These are phyloP conservation scores for Penicillium canescens DNA, from an alignment of 495 filamentous ascomycete genomes.

Conservation along the genomic window DNA sequence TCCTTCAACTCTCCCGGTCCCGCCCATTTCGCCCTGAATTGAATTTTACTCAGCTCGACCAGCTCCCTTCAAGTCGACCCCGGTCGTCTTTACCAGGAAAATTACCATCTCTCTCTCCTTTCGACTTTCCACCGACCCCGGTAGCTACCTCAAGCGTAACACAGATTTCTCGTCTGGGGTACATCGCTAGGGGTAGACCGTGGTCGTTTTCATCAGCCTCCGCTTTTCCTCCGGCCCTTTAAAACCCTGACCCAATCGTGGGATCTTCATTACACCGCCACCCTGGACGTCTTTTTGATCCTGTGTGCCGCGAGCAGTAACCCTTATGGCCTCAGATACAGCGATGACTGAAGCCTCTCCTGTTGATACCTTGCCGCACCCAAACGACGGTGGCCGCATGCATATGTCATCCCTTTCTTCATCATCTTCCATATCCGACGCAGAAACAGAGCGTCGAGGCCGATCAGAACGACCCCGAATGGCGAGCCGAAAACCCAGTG, in stretches of 20 bases:
- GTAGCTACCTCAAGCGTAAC: constrained; percentile 49
- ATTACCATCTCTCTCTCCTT: constrained; percentile 12
- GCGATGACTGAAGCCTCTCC: constrained; percentile 44
- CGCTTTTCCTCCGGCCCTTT: constrained; percentile 4
- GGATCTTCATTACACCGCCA: constrained; percentile 17
- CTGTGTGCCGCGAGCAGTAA: constrained; percentile 23
- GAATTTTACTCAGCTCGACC: constrained; percentile 7
- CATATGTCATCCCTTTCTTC: constrained; percentile 46
- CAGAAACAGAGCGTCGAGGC: constrained; percentile 44
- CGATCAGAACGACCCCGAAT: constrained; percentile 52
- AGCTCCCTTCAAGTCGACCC: constrained; percentile 3
- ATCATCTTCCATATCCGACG: constrained; percentile 50
- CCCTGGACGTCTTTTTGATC: constrained; percentile 24
- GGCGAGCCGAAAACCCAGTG: constrained; percentile 70
- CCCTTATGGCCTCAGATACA: constrained; percentile 41
- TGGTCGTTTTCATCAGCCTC: constrained; percentile 26
- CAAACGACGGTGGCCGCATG: constrained; percentile 44
- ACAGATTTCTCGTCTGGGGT: constrained; percentile 44
- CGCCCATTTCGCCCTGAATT: neutral
- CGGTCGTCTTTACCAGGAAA: constrained; percentile 8
- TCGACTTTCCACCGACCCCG: constrained; percentile 25
- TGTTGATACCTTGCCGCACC: constrained; percentile 44
- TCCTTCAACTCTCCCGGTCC: neutral
- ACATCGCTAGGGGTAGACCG: constrained; percentile 47
- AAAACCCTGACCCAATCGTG: neutral